These are phyloP conservation scores for Aschersonia sp. DNA, from an alignment of 2,329 filamentous ascomycete species.

Conservation along the genomic window DNA sequence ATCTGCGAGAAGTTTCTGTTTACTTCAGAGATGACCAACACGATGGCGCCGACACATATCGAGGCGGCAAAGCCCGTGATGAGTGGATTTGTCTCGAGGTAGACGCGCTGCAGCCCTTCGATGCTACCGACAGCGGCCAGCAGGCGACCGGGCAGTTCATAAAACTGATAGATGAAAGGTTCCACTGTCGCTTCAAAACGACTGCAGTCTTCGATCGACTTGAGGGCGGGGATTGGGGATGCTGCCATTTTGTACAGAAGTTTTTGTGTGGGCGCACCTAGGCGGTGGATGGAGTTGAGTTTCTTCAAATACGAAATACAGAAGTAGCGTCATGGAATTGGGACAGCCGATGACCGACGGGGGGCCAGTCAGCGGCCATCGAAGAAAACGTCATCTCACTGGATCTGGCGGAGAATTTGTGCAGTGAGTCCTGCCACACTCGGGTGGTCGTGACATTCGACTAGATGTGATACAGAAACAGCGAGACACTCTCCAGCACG, in stretches of 20 bases:
- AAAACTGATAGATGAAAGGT: constrained; percentile 59
- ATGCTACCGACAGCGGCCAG: constrained; percentile 44
- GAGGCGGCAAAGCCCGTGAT: constrained; percentile 61
- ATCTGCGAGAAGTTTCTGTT: constrained; percentile 97
- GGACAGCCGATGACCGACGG: too few species aligned
- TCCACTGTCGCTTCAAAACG: constrained; percentile 61
- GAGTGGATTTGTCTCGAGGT: constrained; percentile 75
- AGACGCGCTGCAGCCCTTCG: constrained; percentile 54
- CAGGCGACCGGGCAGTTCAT: constrained; percentile 52
- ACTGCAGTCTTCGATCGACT: constrained; percentile 58
- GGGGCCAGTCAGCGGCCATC: too few species aligned
- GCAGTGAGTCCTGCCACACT: too few species aligned
- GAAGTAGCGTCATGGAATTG: too few species aligned
- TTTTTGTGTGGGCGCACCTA: neutral
- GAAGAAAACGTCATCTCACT: too few species aligned
- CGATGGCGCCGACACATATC: constrained; percentile 53
- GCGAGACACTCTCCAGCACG: too few species aligned
- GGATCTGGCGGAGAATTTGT: too few species aligned
- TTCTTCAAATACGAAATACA: too few species aligned
- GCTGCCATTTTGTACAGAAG: neutral
- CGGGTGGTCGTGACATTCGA: too few species aligned
- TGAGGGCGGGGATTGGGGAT: constrained; percentile 48
- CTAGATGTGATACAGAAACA: too few species aligned
- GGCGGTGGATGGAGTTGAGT: too few species aligned
- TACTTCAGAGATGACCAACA: constrained; percentile 65